phyloP scores from a whole-genome alignment of 169 alveolate species.

The Babesia microti region DNA sequence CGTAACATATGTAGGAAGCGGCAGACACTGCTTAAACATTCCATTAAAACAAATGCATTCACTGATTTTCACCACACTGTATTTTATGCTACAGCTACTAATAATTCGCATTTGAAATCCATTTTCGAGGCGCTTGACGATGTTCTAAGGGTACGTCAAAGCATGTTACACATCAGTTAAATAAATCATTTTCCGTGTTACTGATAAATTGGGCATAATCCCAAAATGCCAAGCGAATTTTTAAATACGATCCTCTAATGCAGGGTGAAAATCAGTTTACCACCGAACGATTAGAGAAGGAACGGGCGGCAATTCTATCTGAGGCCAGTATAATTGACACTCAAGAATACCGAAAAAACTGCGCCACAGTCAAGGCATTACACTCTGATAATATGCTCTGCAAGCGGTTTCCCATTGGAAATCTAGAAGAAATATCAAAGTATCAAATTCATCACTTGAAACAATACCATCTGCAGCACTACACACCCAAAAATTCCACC shows the following conservation, averaged over 20 bases:
- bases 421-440: conserved; percentile 27
- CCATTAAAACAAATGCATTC: conserved; percentile 69
- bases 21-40: conserved; percentile 22
- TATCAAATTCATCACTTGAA: conserved; percentile 41
- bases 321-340: conserved; percentile 70
- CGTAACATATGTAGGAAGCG: conserved; percentile 42
- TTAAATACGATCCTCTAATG: conserved; percentile 30
- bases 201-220: too few species aligned
- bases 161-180: background rate
- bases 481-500: conserved; percentile 36
- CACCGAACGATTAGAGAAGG: conserved; percentile 57
- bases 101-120: conserved; percentile 7
- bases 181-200: too few species aligned
- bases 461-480: conserved; percentile 40
- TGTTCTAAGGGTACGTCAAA: conserved; percentile 21
- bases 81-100: conserved; percentile 48
- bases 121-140: conserved; percentile 27
- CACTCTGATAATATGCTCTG: conserved; percentile 66
- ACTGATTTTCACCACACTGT: conserved; percentile 77
- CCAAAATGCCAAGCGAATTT: background rate
- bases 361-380: conserved; percentile 58
- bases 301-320: conserved; percentile 68
- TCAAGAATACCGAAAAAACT: conserved; percentile 64
- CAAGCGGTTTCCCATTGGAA: conserved; percentile 60
- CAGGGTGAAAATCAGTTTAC: conserved; percentile 59